phyloP scores from a whole-genome alignment of 768 basidiomycete species.

The Pleurotus sapidus region DNA sequence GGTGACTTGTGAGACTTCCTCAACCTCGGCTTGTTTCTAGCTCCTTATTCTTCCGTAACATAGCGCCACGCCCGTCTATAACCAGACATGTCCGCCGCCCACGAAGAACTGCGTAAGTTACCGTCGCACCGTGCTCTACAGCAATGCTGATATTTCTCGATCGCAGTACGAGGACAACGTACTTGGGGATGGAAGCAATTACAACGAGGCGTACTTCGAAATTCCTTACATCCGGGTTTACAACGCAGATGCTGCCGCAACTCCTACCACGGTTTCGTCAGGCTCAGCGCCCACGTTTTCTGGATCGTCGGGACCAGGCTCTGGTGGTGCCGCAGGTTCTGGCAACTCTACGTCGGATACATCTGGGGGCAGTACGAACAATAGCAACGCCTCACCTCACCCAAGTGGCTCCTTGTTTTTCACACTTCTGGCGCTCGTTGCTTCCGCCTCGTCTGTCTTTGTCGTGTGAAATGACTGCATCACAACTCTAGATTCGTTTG shows the following conservation, averaged over 20 bases:
- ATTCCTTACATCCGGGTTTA: slow-evolving; percentile 45
- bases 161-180: slow-evolving; percentile 49
- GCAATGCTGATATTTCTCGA: neutral
- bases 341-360: neutral
- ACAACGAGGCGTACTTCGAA: slow-evolving; percentile 56
- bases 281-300: neutral
- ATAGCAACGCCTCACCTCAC: neutral
- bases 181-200: slow-evolving; percentile 41
- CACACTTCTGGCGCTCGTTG: neutral
- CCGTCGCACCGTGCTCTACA: neutral
- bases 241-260: neutral
- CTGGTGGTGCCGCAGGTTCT: neutral
- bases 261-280: neutral
- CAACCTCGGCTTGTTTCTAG: slow-evolving; percentile 13
- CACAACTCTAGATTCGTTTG: neutral
- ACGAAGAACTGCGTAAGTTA: slow-evolving; percentile 3
- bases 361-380: neutral
- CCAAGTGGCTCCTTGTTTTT: neutral
- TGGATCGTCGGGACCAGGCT: neutral
- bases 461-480: neutral
- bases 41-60: neutral
- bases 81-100: neutral
- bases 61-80: slow-evolving; percentile 1
- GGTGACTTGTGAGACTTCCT: slow-evolving; percentile 36
- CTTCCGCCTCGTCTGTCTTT: neutral